Conservation (phyloP, 768 basidiomycete genomes). For the Dentipellis sp. region DNA sequence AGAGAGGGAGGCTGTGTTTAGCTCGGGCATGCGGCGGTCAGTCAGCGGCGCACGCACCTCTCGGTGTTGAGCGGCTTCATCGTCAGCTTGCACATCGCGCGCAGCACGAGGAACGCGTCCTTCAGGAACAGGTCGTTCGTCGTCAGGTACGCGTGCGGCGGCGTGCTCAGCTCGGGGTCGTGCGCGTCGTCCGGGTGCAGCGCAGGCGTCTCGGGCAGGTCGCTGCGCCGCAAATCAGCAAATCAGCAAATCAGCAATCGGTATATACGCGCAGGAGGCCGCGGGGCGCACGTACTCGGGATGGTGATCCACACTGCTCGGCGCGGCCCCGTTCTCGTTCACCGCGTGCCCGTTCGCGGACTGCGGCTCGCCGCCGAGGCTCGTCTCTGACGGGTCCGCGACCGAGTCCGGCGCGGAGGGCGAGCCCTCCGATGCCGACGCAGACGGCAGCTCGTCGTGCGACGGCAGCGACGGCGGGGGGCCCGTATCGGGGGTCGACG, state of each 20-base stretch:
- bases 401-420: neutral
- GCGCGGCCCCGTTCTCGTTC: neutral
- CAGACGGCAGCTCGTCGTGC: constrained; percentile 6
- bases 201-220: neutral
- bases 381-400: neutral
- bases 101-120: constrained; percentile 95
- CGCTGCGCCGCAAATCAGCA: neutral
- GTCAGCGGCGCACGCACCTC: constrained; percentile 43
- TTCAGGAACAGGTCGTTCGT: constrained; percentile 90
- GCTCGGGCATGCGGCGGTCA: neutral
- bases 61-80: constrained; percentile 96
- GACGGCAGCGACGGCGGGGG: constrained; percentile 10
- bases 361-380: neutral
- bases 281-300: too few relatives aligned
- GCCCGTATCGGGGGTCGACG: constrained; percentile 10
- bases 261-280: too few relatives aligned
- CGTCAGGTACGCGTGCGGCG: constrained; percentile 38
- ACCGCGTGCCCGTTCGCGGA: neutral
- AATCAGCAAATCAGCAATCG: too few relatives aligned
- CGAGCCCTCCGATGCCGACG: neutral
- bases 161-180: constrained; percentile 6
- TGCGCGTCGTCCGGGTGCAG: constrained; percentile 2
- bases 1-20: neutral
- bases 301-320: neutral
- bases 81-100: constrained; percentile 93